Evolutionary conservation across 164 flowering plant genomes (phyloP).

Genomic region (Chloranthus sessilifolius): DNA sequence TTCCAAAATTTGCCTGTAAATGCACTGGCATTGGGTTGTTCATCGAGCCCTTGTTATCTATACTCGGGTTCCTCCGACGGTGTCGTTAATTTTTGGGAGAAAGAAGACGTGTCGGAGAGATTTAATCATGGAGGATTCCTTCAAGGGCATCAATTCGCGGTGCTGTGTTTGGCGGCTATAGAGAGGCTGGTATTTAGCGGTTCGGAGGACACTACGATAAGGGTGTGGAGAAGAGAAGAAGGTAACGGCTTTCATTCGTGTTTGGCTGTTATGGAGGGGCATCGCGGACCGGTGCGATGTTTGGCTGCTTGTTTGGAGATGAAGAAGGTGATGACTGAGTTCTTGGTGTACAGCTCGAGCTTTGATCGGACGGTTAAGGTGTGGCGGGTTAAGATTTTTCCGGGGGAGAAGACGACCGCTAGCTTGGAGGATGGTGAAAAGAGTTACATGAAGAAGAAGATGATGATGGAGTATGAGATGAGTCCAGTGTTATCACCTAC

Average conservation of each 20-base stretch:
- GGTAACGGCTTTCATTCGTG: conserved; percentile 30
- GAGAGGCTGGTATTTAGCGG: conserved; percentile 37
- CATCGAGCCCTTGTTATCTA: conserved; percentile 17
- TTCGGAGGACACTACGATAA: conserved; percentile 43
- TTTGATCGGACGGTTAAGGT: conserved; percentile 45
- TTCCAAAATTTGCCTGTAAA: conserved; percentile 40
- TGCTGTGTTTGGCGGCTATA: conserved; percentile 33
- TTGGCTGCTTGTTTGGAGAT: conserved; percentile 41
- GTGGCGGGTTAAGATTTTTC: conserved; percentile 39
- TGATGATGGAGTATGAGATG: conserved; percentile 22
- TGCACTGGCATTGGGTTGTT: conserved; percentile 26
- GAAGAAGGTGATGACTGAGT: conserved; percentile 24
- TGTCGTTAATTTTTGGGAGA: conserved; percentile 32
- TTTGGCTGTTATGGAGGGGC: conserved; percentile 39
- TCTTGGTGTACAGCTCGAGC: conserved; percentile 41
- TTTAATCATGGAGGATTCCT: conserved; percentile 36
- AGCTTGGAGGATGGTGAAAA: conserved; percentile 10
- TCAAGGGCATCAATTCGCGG: conserved; percentile 34
- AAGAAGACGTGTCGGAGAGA: conserved; percentile 27
- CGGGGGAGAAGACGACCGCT: conserved; percentile 13
- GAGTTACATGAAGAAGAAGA: conserved; percentile 3
- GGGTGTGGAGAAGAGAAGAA: conserved; percentile 46
- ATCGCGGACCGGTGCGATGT: conserved; percentile 43
- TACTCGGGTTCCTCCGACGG: conserved; percentile 45
- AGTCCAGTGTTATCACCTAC: conserved; percentile 75